Evolutionary conservation across 805 yeast genomes (phyloP), one percentile per base, ranked within the genome.

Genomic region (Saturnispora mendoncae): DNA sequence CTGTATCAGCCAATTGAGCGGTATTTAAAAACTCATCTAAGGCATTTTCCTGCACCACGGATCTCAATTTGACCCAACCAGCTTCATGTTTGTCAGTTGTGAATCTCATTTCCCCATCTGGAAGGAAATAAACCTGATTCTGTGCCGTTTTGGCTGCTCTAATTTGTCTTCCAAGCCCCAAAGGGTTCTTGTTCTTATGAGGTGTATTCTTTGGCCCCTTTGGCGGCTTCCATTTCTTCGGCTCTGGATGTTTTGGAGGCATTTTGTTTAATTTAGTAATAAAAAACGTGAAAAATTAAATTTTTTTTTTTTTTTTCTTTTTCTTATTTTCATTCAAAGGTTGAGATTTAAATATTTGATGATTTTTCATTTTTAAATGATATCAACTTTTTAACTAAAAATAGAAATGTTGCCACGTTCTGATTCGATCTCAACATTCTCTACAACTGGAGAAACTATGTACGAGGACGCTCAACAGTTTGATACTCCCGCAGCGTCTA

Each of bases 1-100:
- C 97, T 17, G 90, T 87, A 57, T 87, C 95, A 2, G 97, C 96
- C 44, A 92, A 72, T 60, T 86, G 95, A 1, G 98, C 99, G 6
- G 97, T 90, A 55, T 80, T 82, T 55, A 92, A 72, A 61, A 92
- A 88, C 64, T 92, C 99, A 63, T 92, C 97, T 43, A 92, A 64
- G 1, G 97, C 81, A 51, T 82, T 76, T 60, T 92, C 97, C 54
- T 92, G 97, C 0, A 97, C 92, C 13, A 92, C 94, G 2, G 97
- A 87, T 58, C 92, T 76, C 55, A 92, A 66, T 49, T 87, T 85
- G 39, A 84, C 94, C 94, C 95, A 86, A 47, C 72, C 74, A 12
- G 86, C 94, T 56, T 85, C 94, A 51, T 76, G 84, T 51, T 80
- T 80, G 47, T 78, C 82, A 0, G 95, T 86, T 15, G 94, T 84